Conservation (phyloP, 2,329 filamentous ascomycete genomes). For the Talaromyces sp. region DNA sequence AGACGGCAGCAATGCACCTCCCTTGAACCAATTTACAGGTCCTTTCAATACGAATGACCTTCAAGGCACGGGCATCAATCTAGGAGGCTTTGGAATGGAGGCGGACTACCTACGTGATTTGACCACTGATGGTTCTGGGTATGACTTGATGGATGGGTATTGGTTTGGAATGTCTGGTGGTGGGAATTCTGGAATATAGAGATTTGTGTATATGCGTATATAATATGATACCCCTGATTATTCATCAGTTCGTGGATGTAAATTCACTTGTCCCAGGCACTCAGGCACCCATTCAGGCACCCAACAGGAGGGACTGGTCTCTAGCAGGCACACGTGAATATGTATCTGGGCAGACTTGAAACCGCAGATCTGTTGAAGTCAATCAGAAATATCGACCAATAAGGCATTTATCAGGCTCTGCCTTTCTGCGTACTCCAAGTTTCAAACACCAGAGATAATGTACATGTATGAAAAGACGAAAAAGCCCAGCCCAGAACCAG, state of each 20-base stretch:
- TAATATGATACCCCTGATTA: conserved; percentile 17
- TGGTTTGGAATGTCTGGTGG: conserved; percentile 48
- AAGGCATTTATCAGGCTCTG: not conserved
- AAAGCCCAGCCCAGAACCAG: not conserved
- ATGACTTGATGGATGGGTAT: conserved; percentile 54
- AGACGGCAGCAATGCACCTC: conserved; percentile 22
- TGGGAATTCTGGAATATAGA: conserved; percentile 16
- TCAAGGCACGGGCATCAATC: conserved; percentile 43
- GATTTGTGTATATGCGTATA: not conserved
- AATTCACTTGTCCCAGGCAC: not conserved
- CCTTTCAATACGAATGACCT: conserved; percentile 3
- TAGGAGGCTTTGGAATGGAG: conserved; percentile 43
- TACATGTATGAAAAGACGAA: not conserved
- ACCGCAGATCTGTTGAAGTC: not conserved
- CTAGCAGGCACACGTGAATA: not conserved
- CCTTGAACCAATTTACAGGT: not conserved
- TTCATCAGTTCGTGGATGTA: not conserved
- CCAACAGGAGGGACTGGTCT: not conserved
- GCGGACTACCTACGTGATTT: conserved; percentile 49
- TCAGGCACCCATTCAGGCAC: not conserved
- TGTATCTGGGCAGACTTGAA: not conserved
- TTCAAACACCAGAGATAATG: not conserved
- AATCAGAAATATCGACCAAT: not conserved
- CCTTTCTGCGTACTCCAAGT: not conserved
- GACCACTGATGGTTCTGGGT: conserved; percentile 43